phyloP scores from a whole-genome alignment of 148 eudicot genomes.

The Nyssa sinensis region DNA sequence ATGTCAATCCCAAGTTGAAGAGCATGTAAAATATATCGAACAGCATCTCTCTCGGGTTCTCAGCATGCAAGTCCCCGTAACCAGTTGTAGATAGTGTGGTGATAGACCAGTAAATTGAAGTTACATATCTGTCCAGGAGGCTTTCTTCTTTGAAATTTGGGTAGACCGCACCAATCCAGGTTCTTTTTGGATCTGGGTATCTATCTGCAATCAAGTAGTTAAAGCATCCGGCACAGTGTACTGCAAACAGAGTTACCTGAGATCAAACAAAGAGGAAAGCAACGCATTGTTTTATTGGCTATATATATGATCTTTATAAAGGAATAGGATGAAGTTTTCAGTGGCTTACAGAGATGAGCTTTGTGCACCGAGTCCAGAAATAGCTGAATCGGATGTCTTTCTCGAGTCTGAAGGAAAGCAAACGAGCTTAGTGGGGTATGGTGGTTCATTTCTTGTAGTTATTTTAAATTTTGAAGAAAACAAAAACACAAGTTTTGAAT shows the following conservation, averaged over 20 bases:
- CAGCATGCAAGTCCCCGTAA: conserved; percentile 90
- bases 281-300: neutral
- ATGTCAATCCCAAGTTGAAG: conserved; percentile 86
- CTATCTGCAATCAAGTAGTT: conserved; percentile 76
- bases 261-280: neutral
- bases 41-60: conserved; percentile 78
- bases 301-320: neutral
- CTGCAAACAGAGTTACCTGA: conserved; percentile 89
- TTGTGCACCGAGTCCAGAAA: conserved; percentile 57
- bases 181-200: conserved; percentile 55
- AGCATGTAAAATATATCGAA: conserved; percentile 75
- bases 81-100: conserved; percentile 86
- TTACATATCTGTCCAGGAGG: conserved; percentile 66
- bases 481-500: neutral
- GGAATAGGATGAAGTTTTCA: neutral
- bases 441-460: neutral
- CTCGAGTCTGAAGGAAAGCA: conserved; percentile 46
- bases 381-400: conserved; percentile 55
- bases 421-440: neutral
- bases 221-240: conserved; percentile 93
- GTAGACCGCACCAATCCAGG: conserved; percentile 82
- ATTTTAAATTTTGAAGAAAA: neutral
- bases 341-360: conserved; percentile 41
- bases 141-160: conserved; percentile 61
- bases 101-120: conserved; percentile 83